phyloP scores from a whole-genome alignment of 371 early-diverging fungal species.

The Mucor mucedo region DNA sequence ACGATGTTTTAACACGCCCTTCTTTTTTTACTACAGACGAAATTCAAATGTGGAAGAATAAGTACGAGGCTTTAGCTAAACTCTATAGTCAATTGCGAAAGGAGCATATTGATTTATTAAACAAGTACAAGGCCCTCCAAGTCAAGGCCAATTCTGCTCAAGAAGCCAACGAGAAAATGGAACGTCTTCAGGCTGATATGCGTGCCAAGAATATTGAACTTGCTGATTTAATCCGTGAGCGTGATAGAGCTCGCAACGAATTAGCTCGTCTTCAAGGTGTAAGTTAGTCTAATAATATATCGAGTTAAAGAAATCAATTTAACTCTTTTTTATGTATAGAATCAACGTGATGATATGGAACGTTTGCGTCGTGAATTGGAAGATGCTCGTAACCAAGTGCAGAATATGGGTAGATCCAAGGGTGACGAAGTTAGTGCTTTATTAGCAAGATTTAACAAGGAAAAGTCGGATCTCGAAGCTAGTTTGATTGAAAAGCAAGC shows the following conservation, averaged over 20 bases:
- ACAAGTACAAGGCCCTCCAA: constrained; percentile 83
- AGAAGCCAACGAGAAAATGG: constrained; percentile 77
- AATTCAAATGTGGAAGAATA: constrained; percentile 87
- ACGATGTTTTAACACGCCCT: too few species aligned
- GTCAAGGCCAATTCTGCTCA: constrained; percentile 81
- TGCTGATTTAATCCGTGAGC: constrained; percentile 83
- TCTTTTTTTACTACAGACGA: constrained; percentile 48
- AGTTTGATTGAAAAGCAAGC: constrained; percentile 56
- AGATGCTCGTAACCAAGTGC: constrained; percentile 73
- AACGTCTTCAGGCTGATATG: constrained; percentile 80
- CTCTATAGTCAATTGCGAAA: constrained; percentile 95
- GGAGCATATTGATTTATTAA: constrained; percentile 92
- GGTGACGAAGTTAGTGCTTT: constrained; percentile 85
- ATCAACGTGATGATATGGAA: constrained; percentile 79
- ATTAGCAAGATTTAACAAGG: constrained; percentile 76
- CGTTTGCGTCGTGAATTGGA: constrained; percentile 81
- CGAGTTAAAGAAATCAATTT: too few species aligned
- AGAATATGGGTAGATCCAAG: constrained; percentile 78
- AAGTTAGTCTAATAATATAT: constrained; percentile 9
- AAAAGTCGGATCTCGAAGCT: constrained; percentile 80
- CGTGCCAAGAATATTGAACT: constrained; percentile 80
- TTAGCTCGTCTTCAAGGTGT: constrained; percentile 64
- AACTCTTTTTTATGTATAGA: constrained; percentile 31
- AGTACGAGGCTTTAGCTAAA: constrained; percentile 91
- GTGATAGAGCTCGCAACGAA: constrained; percentile 81